These are phyloP conservation scores for Odontarrhena argentea DNA, from an alignment of 345 rosid genomes.

Conservation along the genomic window DNA sequence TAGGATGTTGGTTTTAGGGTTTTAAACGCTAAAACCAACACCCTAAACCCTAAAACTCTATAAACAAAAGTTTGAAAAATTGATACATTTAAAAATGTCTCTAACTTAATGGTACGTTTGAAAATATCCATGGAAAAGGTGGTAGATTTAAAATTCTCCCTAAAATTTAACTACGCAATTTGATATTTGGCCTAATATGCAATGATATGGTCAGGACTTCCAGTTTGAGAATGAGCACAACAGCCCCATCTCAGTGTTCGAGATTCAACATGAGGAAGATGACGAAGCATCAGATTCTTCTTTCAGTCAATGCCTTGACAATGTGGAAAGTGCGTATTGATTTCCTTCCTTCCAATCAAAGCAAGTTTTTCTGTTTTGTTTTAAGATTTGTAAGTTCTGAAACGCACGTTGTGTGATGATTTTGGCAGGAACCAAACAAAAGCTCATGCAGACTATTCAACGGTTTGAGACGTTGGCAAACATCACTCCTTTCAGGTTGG, in stretches of 20 bases:
- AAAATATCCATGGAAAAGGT: too few relatives aligned
- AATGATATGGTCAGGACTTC: constrained; percentile 45
- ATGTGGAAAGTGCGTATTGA: constrained; percentile 46
- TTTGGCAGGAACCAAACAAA: constrained; percentile 44
- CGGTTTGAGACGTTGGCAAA: constrained; percentile 44
- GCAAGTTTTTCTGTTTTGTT: constrained; percentile 6
- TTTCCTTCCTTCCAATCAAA: constrained; percentile 26
- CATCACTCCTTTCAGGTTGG: constrained; percentile 39
- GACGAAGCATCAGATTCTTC: constrained; percentile 47
- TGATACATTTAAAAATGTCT: too few relatives aligned
- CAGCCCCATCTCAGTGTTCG: constrained; percentile 60
- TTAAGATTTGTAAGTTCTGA: constrained; percentile 6
- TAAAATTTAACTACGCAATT: background rate
- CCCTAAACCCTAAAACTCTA: too few relatives aligned
- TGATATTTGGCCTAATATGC: constrained; percentile 28
- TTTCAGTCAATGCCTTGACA: constrained; percentile 46
- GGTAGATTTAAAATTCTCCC: too few relatives aligned
- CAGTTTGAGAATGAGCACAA: constrained; percentile 44
- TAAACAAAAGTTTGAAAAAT: too few relatives aligned
- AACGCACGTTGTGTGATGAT: constrained; percentile 17
- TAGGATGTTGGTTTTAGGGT: too few relatives aligned
- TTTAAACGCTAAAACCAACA: too few relatives aligned
- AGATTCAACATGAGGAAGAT: constrained; percentile 48
- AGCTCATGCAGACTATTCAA: constrained; percentile 45
- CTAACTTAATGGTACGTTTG: too few relatives aligned